Base-by-base conservation (phyloP, 176 grass and related monocot species). In the Saccharum officinarum region DNA sequence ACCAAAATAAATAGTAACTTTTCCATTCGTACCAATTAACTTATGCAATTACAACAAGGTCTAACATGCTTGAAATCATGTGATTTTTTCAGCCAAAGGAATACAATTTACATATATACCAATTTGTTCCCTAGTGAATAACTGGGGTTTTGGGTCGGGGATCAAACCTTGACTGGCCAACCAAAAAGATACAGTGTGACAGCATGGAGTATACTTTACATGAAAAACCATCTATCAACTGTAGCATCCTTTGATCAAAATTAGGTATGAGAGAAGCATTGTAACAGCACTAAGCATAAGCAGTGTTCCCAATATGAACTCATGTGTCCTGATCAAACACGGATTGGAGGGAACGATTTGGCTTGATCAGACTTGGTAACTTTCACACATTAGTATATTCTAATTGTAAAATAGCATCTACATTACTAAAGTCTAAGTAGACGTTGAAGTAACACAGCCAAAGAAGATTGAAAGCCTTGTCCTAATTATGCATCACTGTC, bases 1-100 rank as follows among this genome's bases (percentile, higher is more conserved):
- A 89, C 44, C 75, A 72, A 68, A 86, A 46, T 4, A 74, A 67
- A 71, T 57, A 90, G 73, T 63, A 83, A 83, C 16, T 65, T 26
- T 83, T 82, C 55, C 17, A 82, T 65, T 5, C 28, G 14, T 46
- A 75, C 82, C 42, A 72, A 45, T 34, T 47, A 82, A 65, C 63
- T 46, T 46, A 23, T 64, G 12, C 1, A 41, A 49, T 67, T 76
- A 61, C 22, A 83, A 37, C 49, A 72, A 60, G 52, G n/a, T 61
- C 22, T 16, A 39, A 69, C 2, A 83, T 39, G 52, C 15, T 54
- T n/a, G 12, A 55, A 81, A 55, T 55, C 22, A 82, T 40, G 38
- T 57, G 33, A n/a, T 57, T 57, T 70, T 41, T 26, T 28, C n/a
- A 54, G 31, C 37, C 44, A 37, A 67, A 50, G 65, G 33, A 81